Percentiles rank a stretch among this genome's conserved stretches.
Conservation (phyloP, 2,329 filamentous ascomycete species). For the Phoma herbarum region DNA sequence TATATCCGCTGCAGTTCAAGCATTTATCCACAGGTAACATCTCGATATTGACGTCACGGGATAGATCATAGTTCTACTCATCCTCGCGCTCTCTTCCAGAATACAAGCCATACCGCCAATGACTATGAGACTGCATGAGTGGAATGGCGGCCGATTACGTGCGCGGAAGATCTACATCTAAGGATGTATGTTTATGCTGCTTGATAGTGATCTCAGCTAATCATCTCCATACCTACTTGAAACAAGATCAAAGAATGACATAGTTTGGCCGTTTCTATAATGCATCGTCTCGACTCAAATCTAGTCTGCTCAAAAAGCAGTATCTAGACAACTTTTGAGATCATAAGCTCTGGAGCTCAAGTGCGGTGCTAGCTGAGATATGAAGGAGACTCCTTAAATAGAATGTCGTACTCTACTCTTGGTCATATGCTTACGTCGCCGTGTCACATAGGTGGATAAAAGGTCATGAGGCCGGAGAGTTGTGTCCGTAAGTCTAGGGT, state of each 20-base stretch:
- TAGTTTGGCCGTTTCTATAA: background rate
- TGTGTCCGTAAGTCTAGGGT: background rate
- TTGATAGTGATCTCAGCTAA: background rate
- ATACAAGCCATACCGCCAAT: background rate
- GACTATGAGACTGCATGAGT: background rate
- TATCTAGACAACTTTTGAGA: background rate
- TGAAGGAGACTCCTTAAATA: background rate
- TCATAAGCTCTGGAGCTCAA: background rate
- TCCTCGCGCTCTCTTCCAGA: background rate
- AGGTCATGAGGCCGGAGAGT: no score
- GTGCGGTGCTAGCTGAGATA: background rate
- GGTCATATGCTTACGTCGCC: background rate
- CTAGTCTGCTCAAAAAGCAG: background rate
- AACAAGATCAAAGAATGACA: background rate
- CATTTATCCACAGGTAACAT: background rate
- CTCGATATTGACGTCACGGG: background rate
- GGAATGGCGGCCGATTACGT: background rate
- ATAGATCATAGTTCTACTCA: background rate
- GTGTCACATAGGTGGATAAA: background rate
- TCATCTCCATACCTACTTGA: background rate
- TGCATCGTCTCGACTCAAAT: background rate
- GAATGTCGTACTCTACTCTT: background rate
- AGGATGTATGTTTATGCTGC: background rate
- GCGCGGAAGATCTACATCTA: background rate
- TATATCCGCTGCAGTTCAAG: background rate